Evolutionary conservation across 2,329 filamentous ascomycete genomes (phyloP).

Genomic region (Cladosporium oxysporum): DNA sequence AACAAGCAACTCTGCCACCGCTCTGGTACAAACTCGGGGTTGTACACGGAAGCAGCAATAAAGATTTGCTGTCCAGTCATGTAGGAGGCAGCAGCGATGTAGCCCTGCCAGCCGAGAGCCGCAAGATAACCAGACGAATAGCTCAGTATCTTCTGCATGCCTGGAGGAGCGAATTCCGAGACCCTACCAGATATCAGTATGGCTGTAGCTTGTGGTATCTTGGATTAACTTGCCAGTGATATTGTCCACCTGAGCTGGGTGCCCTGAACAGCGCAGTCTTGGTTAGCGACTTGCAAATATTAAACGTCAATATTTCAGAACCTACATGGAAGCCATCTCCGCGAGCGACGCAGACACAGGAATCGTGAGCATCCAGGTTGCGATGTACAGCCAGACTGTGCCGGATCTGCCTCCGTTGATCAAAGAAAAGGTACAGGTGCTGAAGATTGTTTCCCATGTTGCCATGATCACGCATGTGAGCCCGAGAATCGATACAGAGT

Average conservation of each 20-base stretch:
- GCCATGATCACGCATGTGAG: conserved; percentile 22
- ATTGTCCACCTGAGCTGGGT: conserved; percentile 18
- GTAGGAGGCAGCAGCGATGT: conserved; percentile 9
- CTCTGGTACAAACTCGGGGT: neutral
- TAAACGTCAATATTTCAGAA: neutral
- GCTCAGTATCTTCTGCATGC: conserved; percentile 20
- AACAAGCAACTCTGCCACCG: conserved; percentile 25
- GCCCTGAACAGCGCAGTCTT: neutral
- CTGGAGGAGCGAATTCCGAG: conserved; percentile 25
- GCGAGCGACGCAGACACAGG: conserved; percentile 33
- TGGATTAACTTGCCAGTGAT: conserved; percentile 1
- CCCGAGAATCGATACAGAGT: conserved; percentile 19
- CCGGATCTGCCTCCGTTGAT: conserved; percentile 37
- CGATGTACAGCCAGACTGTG: conserved; percentile 35
- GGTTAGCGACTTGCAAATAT: neutral
- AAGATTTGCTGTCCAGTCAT: conserved; percentile 4
- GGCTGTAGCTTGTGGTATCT: neutral
- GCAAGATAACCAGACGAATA: conserved; percentile 24
- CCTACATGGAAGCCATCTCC: conserved; percentile 39
- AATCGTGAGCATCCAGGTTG: conserved; percentile 31
- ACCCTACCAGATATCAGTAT: neutral
- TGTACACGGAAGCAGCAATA: neutral
- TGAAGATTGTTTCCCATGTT: conserved; percentile 20
- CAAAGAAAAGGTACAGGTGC: conserved; percentile 22
- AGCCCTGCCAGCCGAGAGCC: conserved; percentile 20